Evolutionary conservation across 768 basidiomycete genomes (phyloP), one percentile per base, ranked within the genome.

Genomic region (Pisolithus sp.): DNA sequence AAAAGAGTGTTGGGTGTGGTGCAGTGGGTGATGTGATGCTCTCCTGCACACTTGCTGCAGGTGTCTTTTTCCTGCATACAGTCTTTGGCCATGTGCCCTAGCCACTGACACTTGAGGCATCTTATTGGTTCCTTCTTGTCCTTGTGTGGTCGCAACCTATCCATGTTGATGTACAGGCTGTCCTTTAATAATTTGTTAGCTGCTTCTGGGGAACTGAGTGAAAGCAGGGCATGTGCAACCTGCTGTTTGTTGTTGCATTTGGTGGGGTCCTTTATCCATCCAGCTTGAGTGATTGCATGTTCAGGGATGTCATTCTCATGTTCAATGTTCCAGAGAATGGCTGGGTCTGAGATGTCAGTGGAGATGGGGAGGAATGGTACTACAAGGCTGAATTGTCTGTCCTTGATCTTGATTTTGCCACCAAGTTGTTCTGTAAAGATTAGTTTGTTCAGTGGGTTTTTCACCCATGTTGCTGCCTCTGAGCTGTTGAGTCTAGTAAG

Each of bases 241-340:
- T 42, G 45, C 48, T 70, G 71, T 0, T 41, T 48, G 7, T 23
- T 21, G 0, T 10, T 9, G 1, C 64, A 51, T 1, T 48, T 21
- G 13, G 58, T 51, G 0, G 50, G n/a, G 0, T 63, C 56, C 42
- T 70, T 70, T 17, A 71, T 62, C 59, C 55, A 73, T 7, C 54
- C 46, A 2, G 60, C 61, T 4, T 21, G n/a, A 0, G 30, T 26
- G 2, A 70, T 55, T 5, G 40, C 23, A 0, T 52, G 49, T 0
- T 24, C 1, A 6, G 23, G 21, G 0, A 65, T 36, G 20, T 40
- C 42, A 26, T 56, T 65, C n/a, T 53, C 53, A 0, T 44, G 13
- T 36, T 68, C 66, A 0, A 62, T 36, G 7, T 7, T n/a, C 1
- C 41, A n/a, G 7, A 58, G 26, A 0, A 23, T 48, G 0, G 28